These are phyloP conservation scores for Trypanosoma mega DNA, from an alignment of 208 protist genomes.

Conservation along the genomic window DNA sequence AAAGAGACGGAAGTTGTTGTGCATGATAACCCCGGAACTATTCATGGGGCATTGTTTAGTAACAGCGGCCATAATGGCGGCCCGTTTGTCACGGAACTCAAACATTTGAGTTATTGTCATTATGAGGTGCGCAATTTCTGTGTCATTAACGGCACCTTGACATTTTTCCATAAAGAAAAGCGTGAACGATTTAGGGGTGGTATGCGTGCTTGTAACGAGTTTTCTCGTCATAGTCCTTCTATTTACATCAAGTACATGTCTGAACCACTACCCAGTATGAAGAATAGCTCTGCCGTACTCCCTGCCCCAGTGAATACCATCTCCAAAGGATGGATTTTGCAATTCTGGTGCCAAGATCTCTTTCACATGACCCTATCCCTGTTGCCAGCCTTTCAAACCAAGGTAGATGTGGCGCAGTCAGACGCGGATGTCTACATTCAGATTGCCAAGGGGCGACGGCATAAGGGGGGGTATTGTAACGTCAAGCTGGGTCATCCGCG, in stretches of 20 bases:
- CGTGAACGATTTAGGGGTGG: neutral
- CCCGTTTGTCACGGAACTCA: slow-evolving; percentile 15
- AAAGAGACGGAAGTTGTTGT: slow-evolving; percentile 12
- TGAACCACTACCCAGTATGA: slow-evolving; percentile 16
- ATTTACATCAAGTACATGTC: slow-evolving; percentile 32
- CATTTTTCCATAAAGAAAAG: slow-evolving; percentile 25
- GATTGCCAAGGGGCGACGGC: slow-evolving; percentile 23
- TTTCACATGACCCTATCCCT: slow-evolving; percentile 39
- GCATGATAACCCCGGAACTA: slow-evolving; percentile 11
- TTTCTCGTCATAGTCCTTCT: slow-evolving; percentile 25
- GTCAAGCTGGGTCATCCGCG: slow-evolving; percentile 29
- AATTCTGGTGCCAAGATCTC: slow-evolving; percentile 42
- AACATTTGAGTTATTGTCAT: slow-evolving; percentile 24
- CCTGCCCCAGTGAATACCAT: slow-evolving; percentile 31
- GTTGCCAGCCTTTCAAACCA: slow-evolving; percentile 32
- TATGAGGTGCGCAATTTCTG: slow-evolving; percentile 34
- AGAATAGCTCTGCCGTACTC: neutral
- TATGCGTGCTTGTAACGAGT: slow-evolving; percentile 34
- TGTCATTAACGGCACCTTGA: slow-evolving; percentile 23
- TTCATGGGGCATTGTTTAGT: slow-evolving; percentile 9
- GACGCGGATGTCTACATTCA: slow-evolving; percentile 32
- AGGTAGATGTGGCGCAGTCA: slow-evolving; percentile 3
- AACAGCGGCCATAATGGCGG: slow-evolving; percentile 18
- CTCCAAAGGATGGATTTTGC: slow-evolving; percentile 32
- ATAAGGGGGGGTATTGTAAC: slow-evolving; percentile 27